Base-by-base conservation (phyloP, 768 basidiomycete species). In the Naganishia friedmannii region DNA sequence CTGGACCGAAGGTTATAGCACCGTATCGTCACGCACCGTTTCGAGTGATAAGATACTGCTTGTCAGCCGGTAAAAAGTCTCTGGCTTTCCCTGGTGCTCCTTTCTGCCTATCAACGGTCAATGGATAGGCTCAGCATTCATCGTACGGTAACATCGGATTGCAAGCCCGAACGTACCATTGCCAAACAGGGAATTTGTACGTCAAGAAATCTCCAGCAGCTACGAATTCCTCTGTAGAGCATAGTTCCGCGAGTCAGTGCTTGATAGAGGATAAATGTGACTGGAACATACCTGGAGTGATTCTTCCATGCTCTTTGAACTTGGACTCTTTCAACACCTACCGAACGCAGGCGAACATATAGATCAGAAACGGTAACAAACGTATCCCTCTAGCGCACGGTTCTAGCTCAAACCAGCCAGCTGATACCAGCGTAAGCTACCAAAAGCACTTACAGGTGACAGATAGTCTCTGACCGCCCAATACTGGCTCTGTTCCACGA, bases 171-270 rank as follows among this genome's bases (percentile, higher is more conserved):
- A 73, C 90, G 75, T 69, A 92, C 96, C 96, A 99, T 77, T 88
- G 85, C 96, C 96, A 99, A 29, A 96, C 93, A 13, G 92, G 92
- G 82, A 99, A 99, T 84, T 99, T 99, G 87, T 97, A 97, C 8
- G 89, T 85, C 70, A 99, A 84, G 82, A 97, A 98, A 81, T 99
- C 96, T 66, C 96, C 96, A 9, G 96, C 96, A 19, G 92, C 93
- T 32, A 97, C 92, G 77, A 96, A 98, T 82, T 98, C 96, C 87
- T 99, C 95, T 63, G 32, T 26, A n/a, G 2, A 23, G 91, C 7
- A 29, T 4, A 4, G 79, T 63, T 17, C 15, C 7, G 12, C n/a
- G 67, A 17, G 19, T 28, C 28, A 21, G 58, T 21, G 6, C 46
- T 81, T 86, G 72, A 68, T 9, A 56, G 34, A 23, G 23, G 21